Percentiles rank a stretch among this genome's conserved stretches.
phyloP scores from a whole-genome alignment of 495 filamentous ascomycete species.

The Hypoxylon fuscum region DNA sequence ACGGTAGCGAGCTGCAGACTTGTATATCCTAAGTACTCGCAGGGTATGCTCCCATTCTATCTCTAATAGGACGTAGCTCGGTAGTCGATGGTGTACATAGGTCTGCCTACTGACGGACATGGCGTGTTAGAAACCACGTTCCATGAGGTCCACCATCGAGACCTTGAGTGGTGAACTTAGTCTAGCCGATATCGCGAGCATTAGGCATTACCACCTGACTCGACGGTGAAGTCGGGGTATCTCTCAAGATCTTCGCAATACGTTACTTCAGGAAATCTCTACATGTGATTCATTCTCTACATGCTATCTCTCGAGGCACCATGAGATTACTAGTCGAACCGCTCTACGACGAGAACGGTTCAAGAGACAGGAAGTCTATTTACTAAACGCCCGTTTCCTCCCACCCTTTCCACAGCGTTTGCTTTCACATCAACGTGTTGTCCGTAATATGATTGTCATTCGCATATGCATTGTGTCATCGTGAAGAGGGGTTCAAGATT shows the following conservation, averaged over 20 bases:
- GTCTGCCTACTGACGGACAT: constrained; percentile 4
- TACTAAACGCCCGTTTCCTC: neutral
- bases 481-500: neutral
- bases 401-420: neutral
- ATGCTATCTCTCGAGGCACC: neutral
- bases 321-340: neutral
- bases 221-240: neutral
- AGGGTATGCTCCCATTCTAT: constrained; percentile 1
- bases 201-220: neutral
- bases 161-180: constrained; percentile 5
- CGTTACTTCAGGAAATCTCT: constrained; percentile 7
- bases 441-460: neutral
- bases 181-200: constrained; percentile 9
- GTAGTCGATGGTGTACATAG: constrained; percentile 1
- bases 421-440: neutral
- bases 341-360: neutral
- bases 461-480: neutral
- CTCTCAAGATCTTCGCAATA: neutral
- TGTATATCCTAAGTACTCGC: constrained; percentile 27
- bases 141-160: constrained; percentile 6
- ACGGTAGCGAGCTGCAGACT: neutral
- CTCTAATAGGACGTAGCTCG: constrained; percentile 7
- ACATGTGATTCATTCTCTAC: neutral
- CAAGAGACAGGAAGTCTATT: neutral
- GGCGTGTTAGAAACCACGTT: constrained; percentile 4